Conservation (phyloP, 306 rosid species). For the Luffa acutangula region DNA sequence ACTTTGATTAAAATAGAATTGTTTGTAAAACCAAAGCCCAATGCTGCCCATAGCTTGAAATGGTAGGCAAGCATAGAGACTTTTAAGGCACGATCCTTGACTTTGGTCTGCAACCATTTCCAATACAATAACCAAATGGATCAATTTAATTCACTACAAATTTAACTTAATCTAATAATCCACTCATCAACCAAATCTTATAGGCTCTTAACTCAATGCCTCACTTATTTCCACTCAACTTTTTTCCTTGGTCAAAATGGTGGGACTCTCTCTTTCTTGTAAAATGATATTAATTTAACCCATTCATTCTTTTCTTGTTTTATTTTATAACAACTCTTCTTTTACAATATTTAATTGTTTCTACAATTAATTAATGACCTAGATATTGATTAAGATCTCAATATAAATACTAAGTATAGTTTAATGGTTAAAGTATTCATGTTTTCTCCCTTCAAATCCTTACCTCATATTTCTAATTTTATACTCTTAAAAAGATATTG, state of each 20-base stretch:
- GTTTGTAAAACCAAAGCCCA: not conserved
- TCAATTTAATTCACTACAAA: not conserved
- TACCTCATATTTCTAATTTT: no score
- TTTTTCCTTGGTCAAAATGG: not conserved
- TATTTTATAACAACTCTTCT: not conserved
- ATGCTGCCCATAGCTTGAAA: not conserved
- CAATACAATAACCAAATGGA: not conserved
- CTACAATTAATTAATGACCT: not conserved
- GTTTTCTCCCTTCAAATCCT: no score
- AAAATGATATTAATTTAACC: not conserved
- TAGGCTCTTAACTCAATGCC: constrained; percentile 2
- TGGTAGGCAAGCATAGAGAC: not conserved
- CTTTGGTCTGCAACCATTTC: not conserved
- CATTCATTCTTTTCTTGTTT: not conserved
- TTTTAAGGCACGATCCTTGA: not conserved
- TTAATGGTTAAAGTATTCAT: no score
- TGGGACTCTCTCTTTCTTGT: not conserved
- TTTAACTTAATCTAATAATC: not conserved
- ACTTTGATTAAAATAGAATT: not conserved
- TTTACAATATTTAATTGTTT: not conserved
- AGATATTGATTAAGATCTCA: not conserved
- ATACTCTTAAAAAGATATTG: no score
- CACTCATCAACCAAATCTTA: not conserved
- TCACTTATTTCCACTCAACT: not conserved
- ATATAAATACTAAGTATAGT: no score